Base-by-base conservation (phyloP, 2,329 filamentous ascomycete genomes). In the Dryadomyces quercivorus region DNA sequence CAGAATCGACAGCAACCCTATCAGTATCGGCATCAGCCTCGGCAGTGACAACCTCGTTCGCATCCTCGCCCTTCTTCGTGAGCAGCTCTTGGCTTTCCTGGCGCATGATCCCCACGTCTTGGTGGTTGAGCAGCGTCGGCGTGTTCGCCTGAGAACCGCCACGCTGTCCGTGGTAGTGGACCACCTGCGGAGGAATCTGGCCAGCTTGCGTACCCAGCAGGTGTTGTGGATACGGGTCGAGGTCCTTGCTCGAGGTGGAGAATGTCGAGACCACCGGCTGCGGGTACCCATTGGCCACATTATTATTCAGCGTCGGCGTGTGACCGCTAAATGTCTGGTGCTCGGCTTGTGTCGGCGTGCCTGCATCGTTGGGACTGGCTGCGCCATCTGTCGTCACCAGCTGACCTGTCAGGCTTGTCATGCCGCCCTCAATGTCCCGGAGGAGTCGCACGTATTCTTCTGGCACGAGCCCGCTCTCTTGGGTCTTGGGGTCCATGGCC, bases 381-480 rank as follows among this genome's bases (percentile, higher is more conserved):
- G 71, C 72, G 46, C 70, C 75, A 50, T 81, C 81, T 21, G 67
- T 51, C 2, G 53, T n/a, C 34, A 55, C 53, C 46, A 52, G 64
- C 53, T 84, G 77, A 26, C 80, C 83, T 26, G 80, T 82, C 58
- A 90, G 67, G 63, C 85, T 87, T 58, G 79, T 86, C 74, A 91
- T 82, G 38, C 90, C 92, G 20, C 91, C 91, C 67, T 96, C 90
- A 54, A 97, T 96, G 64, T 97, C 90, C 50, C 90, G 83, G 57
- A 98, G 76, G 48, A 98, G 74, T 16, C 93, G 84, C 45, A 98
- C 93, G 65, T 97, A 98, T 68, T 94, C 91, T 69, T 98, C 93
- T 0, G 93, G 93, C 1, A 98, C 93, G 40, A 98, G 76, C 1
- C 93, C 93, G 63, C 89, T 95, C 70, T 98, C 93, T 60, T 82